A percentile compares a stretch with the other conserved stretches of the same genome.
phyloP scores from a whole-genome alignment of 345 rosid species.

The Brassica carinata region DNA sequence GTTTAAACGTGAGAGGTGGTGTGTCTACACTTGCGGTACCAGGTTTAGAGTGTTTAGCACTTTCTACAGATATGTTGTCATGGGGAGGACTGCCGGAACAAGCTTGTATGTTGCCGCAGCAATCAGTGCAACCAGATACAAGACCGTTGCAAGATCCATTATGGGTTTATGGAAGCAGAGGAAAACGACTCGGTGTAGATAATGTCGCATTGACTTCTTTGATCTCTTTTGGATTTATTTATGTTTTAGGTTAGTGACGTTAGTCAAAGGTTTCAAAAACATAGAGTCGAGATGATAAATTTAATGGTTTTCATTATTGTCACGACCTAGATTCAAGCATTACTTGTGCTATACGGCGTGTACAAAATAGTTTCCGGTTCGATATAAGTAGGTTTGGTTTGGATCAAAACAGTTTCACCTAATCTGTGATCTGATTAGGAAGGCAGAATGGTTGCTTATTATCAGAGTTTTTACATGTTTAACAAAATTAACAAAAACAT shows the following conservation, averaged over 20 bases:
- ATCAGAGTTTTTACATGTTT: too few species aligned
- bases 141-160: conserved; percentile 24
- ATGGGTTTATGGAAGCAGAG: conserved; percentile 32
- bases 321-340: not conserved
- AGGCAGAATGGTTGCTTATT: too few species aligned
- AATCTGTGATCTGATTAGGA: not conserved
- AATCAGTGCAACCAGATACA: conserved; percentile 20
- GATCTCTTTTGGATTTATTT: not conserved
- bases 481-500: not conserved
- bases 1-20: conserved; percentile 39
- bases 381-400: not conserved
- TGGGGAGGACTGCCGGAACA: conserved; percentile 5
- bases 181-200: not conserved
- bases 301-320: not conserved
- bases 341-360: not conserved
- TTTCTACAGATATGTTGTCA: conserved; percentile 17
- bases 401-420: not conserved
- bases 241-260: conserved; percentile 13
- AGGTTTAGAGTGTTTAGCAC: conserved; percentile 37
- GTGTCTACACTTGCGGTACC: conserved; percentile 36
- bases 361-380: not conserved
- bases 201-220: not conserved
- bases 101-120: conserved; percentile 15
- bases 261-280: not conserved
- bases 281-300: conserved; percentile 1